Conservation (phyloP, 495 filamentous ascomycete genomes). For the Hyaloscypha finlandica region DNA sequence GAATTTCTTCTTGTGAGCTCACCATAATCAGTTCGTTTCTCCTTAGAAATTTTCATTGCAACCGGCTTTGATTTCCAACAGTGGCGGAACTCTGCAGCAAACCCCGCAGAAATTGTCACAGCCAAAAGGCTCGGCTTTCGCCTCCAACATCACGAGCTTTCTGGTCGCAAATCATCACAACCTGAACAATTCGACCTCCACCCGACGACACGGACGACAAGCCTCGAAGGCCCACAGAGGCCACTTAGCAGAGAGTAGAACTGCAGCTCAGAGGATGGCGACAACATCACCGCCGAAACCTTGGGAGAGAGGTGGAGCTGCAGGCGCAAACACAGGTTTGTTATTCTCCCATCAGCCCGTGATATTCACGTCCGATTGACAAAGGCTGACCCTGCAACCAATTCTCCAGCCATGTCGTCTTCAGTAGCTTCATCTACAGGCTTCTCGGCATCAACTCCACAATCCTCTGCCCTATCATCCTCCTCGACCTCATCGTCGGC, state of each 20-base stretch:
- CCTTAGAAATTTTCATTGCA: not conserved
- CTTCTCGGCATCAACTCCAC: conserved; percentile 26
- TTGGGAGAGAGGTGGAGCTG: conserved; percentile 81
- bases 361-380: not conserved
- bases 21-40: not conserved
- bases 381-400: conserved; percentile 8
- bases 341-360: conserved; percentile 32
- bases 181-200: not conserved
- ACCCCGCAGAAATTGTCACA: not conserved
- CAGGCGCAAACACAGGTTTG: conserved; percentile 54
- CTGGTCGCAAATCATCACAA: not conserved
- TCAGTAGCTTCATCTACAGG: conserved; percentile 18
- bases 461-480: conserved; percentile 44
- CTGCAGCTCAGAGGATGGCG: conserved; percentile 19
- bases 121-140: conserved; percentile 2
- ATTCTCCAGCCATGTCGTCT: conserved; percentile 23
- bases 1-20: no score
- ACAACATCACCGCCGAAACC: conserved; percentile 83
- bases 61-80: not conserved
- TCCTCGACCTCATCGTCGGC: conserved; percentile 46
- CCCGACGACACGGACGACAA: not conserved
- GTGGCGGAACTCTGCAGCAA: not conserved
- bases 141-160: conserved; percentile 9
- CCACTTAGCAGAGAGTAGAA: not conserved
- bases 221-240: not conserved